These are phyloP conservation scores for Yamadazyma membranifaciens DNA, from an alignment of 1,139 yeast species.

Conservation along the genomic window DNA sequence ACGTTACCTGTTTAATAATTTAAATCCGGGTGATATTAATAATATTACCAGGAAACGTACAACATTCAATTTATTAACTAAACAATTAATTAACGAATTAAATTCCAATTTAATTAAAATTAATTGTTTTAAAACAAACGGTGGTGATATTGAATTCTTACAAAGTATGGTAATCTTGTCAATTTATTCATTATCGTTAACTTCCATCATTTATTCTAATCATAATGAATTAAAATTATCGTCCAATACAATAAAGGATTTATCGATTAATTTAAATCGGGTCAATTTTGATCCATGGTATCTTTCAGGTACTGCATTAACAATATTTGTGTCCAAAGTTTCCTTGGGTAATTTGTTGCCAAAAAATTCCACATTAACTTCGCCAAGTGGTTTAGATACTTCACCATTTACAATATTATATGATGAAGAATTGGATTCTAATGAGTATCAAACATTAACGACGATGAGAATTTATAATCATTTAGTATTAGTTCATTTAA, in stretches of 20 bases:
- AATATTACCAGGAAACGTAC: conserved; percentile 18
- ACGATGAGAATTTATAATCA: conserved; percentile 70
- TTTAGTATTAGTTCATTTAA: conserved; percentile 65
- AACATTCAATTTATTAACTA: conserved; percentile 25
- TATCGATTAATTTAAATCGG: conserved; percentile 19
- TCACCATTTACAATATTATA: conserved; percentile 30
- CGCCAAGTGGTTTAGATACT: conserved; percentile 8
- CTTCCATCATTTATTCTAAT: conserved; percentile 38
- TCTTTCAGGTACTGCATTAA: conserved; percentile 56
- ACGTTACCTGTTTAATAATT: conserved; percentile 39
- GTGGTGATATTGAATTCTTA: conserved; percentile 54
- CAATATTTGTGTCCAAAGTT: conserved; percentile 52
- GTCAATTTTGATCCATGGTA: conserved; percentile 57
- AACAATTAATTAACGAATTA: conserved; percentile 42
- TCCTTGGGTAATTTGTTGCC: conserved; percentile 31
- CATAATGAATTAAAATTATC: conserved; percentile 13
- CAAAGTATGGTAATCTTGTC: conserved; percentile 65
- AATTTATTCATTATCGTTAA: conserved; percentile 58
- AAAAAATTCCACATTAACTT: conserved; percentile 9
- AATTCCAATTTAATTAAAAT: conserved; percentile 35
- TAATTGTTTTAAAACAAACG: conserved; percentile 14
- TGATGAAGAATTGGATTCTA: conserved; percentile 29
- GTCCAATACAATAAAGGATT: conserved; percentile 13
- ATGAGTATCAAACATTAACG: conserved; percentile 51
- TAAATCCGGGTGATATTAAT: conserved; percentile 24